These are phyloP conservation scores for Waltiozyma sp. DNA, from an alignment of 1,139 yeast species.

Conservation along the genomic window DNA sequence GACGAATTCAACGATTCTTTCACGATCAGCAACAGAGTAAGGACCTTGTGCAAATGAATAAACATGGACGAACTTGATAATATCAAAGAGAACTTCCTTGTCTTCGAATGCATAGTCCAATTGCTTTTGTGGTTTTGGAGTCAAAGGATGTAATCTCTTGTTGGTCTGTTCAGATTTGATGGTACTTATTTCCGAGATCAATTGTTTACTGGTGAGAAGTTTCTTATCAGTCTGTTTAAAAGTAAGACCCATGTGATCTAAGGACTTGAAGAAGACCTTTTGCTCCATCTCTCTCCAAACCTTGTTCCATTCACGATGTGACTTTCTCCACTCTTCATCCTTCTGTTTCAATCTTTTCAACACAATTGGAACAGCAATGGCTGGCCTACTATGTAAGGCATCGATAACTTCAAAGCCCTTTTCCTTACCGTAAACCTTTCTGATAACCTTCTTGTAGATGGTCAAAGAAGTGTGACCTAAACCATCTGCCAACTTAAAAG, in stretches of 20 bases:
- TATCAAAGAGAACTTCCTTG: slow-evolving; percentile 59
- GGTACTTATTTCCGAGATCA: slow-evolving; percentile 85
- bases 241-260: slow-evolving; percentile 91
- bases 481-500: slow-evolving; percentile 83
- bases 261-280: slow-evolving; percentile 82
- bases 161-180: slow-evolving; percentile 77
- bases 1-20: slow-evolving; percentile 62
- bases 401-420: slow-evolving; percentile 94
- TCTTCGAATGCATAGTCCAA: slow-evolving; percentile 60
- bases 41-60: slow-evolving; percentile 60
- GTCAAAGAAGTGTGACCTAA: slow-evolving; percentile 85
- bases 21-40: slow-evolving; percentile 76
- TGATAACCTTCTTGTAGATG: slow-evolving; percentile 83
- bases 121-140: slow-evolving; percentile 80
- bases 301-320: slow-evolving; percentile 98
- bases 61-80: slow-evolving; percentile 56
- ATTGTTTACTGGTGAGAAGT: slow-evolving; percentile 76
- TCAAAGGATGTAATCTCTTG: slow-evolving; percentile 73
- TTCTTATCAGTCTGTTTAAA: slow-evolving; percentile 96
- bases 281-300: slow-evolving; percentile 99
- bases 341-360: slow-evolving; percentile 87
- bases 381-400: slow-evolving; percentile 90
- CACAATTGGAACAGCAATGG: slow-evolving; percentile 89
- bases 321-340: slow-evolving; percentile 98
- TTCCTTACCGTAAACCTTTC: slow-evolving; percentile 88